Evolutionary conservation across 2,329 filamentous ascomycete species (phyloP).

Genomic region (Cercospora berteroae): DNA sequence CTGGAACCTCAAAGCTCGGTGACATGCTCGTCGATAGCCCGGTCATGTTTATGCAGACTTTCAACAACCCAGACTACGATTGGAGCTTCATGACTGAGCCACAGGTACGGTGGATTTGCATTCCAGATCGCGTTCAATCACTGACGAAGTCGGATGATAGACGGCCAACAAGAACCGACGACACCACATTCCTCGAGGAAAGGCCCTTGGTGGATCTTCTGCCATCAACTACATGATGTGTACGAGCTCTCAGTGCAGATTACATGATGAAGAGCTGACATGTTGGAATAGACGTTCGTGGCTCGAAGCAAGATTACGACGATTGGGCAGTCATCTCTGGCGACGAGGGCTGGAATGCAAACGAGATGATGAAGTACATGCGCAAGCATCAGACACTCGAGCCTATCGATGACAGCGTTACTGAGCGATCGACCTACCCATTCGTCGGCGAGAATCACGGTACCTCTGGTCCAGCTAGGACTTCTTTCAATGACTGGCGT

Average conservation of each 20-base stretch:
- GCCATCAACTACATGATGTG: conserved; percentile 41
- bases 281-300: conserved; percentile 40
- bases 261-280: background rate
- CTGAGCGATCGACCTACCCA: conserved; percentile 32
- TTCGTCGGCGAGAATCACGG: conserved; percentile 39
- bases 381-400: conserved; percentile 42
- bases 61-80: conserved; percentile 30
- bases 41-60: conserved; percentile 29
- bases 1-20: conserved; percentile 31
- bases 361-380: conserved; percentile 48
- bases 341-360: conserved; percentile 49
- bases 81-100: conserved; percentile 29
- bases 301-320: conserved; percentile 47
- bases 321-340: conserved; percentile 45
- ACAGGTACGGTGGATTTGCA: conserved; percentile 13
- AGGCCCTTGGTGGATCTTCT: conserved; percentile 42
- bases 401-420: conserved; percentile 32
- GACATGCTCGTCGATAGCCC: conserved; percentile 30
- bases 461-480: conserved; percentile 37
- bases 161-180: conserved; percentile 23
- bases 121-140: background rate
- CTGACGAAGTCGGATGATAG: conserved; percentile 3
- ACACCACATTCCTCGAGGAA: conserved; percentile 36
- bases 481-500: conserved; percentile 39
- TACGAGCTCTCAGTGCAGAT: background rate